Evolutionary conservation across 2,329 filamentous ascomycete species (phyloP), one percentile per base, ranked within the genome.

Genomic region (Stagonosporopsis tanaceti): DNA sequence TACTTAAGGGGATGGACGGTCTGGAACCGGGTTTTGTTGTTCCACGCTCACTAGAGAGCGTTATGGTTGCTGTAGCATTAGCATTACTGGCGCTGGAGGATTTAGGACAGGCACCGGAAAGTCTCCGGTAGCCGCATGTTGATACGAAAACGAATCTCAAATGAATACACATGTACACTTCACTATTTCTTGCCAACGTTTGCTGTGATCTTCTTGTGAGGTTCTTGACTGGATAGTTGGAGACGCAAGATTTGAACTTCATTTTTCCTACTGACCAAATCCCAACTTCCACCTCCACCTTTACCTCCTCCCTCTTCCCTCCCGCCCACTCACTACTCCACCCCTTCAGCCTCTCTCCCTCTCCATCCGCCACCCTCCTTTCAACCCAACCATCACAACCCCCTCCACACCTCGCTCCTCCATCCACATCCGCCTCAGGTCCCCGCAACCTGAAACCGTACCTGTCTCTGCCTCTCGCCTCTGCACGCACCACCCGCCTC

Each of bases 81-180:
- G 48, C 48, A 57, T 52, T 38, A 28, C 39, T 34, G 44, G 54
- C 47, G 53, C 28, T 25, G 27, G 47, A 17, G 35, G n/a, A 17
- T 4, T 24, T 24, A 42, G 40, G 9, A 46, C 8, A 12, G 42
- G 42, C 28, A 32, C 47, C 47, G 42, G 47, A 34, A 35, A 25
- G 20, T 14, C 20, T 14, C 14, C 42, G 38, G 28, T 7, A 40
- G 46, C 47, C 53, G 20, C 14, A 52, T 57, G 48, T 57, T 44
- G 47, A 57, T 48, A 57, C 17, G 54, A 57, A 52, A 42, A 47
- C 35, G 53, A 56, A n/a, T 40, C 38, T 45, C 25, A 27, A 11
- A 40, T 4, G n/a, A 47, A 57, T 47, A 47, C 28, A 56, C 34
- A 39, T 17, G 15, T 30, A 30, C 34, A 55, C 44, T 54, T 35